phyloP scores from a whole-genome alignment of 352 stramenopile species.

The Phytophthora pini region DNA sequence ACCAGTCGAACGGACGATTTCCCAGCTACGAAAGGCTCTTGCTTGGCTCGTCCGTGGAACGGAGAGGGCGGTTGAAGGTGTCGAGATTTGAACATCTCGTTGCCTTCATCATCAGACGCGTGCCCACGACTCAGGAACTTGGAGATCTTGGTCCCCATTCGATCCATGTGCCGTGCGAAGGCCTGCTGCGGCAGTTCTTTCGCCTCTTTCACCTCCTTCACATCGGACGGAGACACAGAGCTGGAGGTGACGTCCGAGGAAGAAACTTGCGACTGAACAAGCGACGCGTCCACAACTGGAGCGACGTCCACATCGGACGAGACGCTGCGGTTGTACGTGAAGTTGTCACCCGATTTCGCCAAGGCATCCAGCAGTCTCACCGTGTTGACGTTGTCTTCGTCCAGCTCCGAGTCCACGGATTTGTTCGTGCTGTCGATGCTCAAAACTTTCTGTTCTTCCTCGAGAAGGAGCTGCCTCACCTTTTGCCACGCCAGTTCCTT shows the following conservation, averaged over 20 bases:
- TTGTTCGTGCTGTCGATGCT: conserved; percentile 31
- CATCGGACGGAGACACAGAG: conserved; percentile 1
- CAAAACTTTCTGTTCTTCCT: conserved; percentile 38
- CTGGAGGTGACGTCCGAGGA: conserved; percentile 11
- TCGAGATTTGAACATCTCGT: conserved; percentile 2
- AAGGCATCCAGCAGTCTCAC: conserved; percentile 48
- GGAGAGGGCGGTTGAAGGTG: background rate
- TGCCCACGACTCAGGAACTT: conserved; percentile 25
- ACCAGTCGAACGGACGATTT: conserved; percentile 42
- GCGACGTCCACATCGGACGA: conserved; percentile 30
- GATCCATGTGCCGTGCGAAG: conserved; percentile 25
- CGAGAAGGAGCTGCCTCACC: conserved; percentile 45
- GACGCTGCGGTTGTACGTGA: conserved; percentile 37
- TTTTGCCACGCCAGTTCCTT: conserved; percentile 52
- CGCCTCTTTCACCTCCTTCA: conserved; percentile 6
- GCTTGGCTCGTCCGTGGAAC: conserved; percentile 5
- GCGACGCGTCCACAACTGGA: conserved; percentile 23
- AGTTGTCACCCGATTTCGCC: conserved; percentile 31
- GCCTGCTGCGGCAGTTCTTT: background rate
- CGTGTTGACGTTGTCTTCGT: conserved; percentile 43
- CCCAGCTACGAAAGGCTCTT: conserved; percentile 24
- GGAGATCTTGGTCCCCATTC: conserved; percentile 28
- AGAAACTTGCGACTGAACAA: conserved; percentile 11
- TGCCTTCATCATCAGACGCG: conserved; percentile 12
- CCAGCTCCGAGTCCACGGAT: conserved; percentile 45